A percentile compares a stretch with the other conserved stretches of the same genome.
These are phyloP conservation scores for Aspergillus terreus DNA, from an alignment of 2,329 filamentous ascomycete genomes.

Conservation along the genomic window DNA sequence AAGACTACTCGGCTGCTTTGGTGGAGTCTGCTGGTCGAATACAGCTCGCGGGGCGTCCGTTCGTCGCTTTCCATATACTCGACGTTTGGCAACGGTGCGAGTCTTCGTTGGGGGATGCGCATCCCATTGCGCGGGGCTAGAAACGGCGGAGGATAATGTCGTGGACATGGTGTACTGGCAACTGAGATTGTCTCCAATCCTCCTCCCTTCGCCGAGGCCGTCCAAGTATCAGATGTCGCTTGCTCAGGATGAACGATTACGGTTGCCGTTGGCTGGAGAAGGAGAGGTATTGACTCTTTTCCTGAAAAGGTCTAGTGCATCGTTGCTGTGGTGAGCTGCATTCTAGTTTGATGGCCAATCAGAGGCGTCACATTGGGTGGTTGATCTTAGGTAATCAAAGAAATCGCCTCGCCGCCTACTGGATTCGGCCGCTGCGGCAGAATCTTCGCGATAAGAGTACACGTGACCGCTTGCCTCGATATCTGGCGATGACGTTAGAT, in stretches of 20 bases:
- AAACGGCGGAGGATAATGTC: neutral
- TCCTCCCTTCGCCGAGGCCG: neutral
- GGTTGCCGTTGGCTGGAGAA: neutral
- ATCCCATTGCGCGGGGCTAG: slow-evolving; percentile 15
- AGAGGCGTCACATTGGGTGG: neutral
- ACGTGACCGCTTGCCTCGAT: too few relatives aligned
- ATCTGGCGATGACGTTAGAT: too few relatives aligned
- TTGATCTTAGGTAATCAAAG: too few relatives aligned
- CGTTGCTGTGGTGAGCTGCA: slow-evolving; percentile 23
- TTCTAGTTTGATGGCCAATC: neutral
- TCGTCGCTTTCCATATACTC: slow-evolving; percentile 35
- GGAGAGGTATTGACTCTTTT: slow-evolving; percentile 25
- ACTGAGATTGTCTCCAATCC: neutral
- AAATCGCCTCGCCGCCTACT: too few relatives aligned
- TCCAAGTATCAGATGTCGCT: neutral
- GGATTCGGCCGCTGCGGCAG: too few relatives aligned
- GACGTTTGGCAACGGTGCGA: slow-evolving; percentile 22
- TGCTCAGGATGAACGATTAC: too few relatives aligned
- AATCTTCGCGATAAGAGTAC: too few relatives aligned
- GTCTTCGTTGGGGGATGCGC: slow-evolving; percentile 22
- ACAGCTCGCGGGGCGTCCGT: slow-evolving; percentile 34
- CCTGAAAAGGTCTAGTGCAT: slow-evolving; percentile 21
- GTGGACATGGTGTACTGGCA: neutral
- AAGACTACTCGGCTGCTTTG: slow-evolving; percentile 6
- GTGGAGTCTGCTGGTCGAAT: slow-evolving; percentile 29